Percentiles rank a stretch among this genome's conserved stretches.
phyloP scores from a whole-genome alignment of 31 red algal species.

The Odonthalia washingtoniensis region DNA sequence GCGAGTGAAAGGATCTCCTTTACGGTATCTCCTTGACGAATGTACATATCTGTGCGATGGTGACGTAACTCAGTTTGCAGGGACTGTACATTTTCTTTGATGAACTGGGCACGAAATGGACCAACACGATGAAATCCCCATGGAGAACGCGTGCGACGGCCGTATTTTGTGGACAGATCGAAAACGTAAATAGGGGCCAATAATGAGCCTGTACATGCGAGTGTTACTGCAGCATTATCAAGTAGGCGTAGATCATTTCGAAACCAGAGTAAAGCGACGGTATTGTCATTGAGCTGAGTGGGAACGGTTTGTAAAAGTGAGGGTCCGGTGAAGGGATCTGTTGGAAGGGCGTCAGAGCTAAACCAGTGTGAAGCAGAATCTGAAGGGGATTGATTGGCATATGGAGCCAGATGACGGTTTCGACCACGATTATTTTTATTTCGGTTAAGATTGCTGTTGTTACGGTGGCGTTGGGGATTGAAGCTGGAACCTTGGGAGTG shows the following conservation, averaged over 20 bases:
- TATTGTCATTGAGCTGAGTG: slow-evolving; percentile 32
- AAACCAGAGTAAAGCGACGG: slow-evolving; percentile 86
- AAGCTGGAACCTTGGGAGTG: too few relatives aligned
- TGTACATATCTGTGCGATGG: slow-evolving; percentile 63
- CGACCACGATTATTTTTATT: too few relatives aligned
- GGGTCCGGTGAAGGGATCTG: slow-evolving; percentile 51
- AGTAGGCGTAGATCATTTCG: slow-evolving; percentile 93
- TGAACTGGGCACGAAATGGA: slow-evolving; percentile 75
- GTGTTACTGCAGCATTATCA: slow-evolving; percentile 78
- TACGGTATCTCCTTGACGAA: slow-evolving; percentile 63
- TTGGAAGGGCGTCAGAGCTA: background rate
- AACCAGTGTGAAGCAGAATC: too few relatives aligned
- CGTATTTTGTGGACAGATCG: slow-evolving; percentile 59
- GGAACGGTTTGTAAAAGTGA: slow-evolving; percentile 26
- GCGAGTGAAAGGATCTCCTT: slow-evolving; percentile 69
- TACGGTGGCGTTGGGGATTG: too few relatives aligned
- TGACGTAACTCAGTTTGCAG: slow-evolving; percentile 67
- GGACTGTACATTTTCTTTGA: slow-evolving; percentile 72
- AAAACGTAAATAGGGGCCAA: slow-evolving; percentile 88
- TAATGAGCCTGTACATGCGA: slow-evolving; percentile 60
- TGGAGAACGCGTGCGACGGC: slow-evolving; percentile 43
- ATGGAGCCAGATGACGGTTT: too few relatives aligned
- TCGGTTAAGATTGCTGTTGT: too few relatives aligned
- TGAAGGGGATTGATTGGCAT: too few relatives aligned
- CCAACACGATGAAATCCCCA: slow-evolving; percentile 75